Evolutionary conservation across 2,329 filamentous ascomycete species (phyloP).

Genomic region (Hypoxylon sp.): DNA sequence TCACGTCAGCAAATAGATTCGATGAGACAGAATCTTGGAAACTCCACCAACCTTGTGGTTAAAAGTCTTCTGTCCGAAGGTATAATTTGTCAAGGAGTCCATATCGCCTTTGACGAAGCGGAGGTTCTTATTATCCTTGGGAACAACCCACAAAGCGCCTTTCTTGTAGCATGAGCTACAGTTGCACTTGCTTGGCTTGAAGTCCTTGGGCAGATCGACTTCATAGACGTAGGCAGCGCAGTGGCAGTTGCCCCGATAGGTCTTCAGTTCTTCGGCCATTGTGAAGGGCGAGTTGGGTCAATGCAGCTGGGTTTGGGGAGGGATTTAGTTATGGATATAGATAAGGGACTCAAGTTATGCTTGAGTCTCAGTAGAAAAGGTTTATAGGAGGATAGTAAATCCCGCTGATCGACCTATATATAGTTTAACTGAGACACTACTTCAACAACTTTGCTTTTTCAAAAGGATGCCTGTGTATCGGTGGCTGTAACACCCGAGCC

Average conservation of each 20-base stretch:
- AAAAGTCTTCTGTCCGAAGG: constrained; percentile 56
- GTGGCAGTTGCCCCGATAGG: constrained; percentile 70
- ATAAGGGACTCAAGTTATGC: constrained; percentile 1
- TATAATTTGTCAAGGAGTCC: constrained; percentile 59
- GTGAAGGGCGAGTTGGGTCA: constrained; percentile 5
- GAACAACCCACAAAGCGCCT: constrained; percentile 57
- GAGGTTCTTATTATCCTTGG: constrained; percentile 51
- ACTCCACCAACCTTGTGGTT: constrained; percentile 59
- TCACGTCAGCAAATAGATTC: constrained; percentile 20
- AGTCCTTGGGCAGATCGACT: constrained; percentile 68
- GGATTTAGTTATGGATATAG: background rate
- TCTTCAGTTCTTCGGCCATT: constrained; percentile 52
- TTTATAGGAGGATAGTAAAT: background rate
- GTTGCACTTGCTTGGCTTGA: constrained; percentile 69
- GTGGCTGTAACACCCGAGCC: constrained; percentile 4
- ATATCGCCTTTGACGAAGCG: constrained; percentile 62
- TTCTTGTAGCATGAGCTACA: constrained; percentile 74
- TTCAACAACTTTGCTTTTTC: constrained; percentile 6
- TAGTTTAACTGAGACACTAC: constrained; percentile 1
- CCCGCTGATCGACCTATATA: constrained; percentile 4
- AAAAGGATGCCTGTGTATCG: constrained; percentile 5
- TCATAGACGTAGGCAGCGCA: constrained; percentile 68
- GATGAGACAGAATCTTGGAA: background rate
- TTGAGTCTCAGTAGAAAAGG: background rate
- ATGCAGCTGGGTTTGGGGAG: too few relatives aligned